phyloP scores from a whole-genome alignment of 805 yeast genomes.

The Candida incommunis region DNA sequence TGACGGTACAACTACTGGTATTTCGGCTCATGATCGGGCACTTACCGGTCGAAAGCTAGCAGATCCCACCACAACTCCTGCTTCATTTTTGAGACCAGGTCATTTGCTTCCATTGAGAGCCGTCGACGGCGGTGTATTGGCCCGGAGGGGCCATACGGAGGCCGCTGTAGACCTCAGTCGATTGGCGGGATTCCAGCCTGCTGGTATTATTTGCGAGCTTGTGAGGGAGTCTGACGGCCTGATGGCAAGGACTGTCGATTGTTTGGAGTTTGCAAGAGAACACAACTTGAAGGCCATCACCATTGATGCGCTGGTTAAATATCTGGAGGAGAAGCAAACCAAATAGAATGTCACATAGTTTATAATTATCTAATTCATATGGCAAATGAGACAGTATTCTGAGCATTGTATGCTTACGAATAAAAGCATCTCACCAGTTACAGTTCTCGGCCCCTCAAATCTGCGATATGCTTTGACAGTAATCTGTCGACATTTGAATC shows the following conservation, averaged over 20 bases:
- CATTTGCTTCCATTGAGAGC: conserved; percentile 91
- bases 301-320: conserved; percentile 56
- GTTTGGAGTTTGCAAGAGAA: conserved; percentile 50
- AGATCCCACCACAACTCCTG: conserved; percentile 36
- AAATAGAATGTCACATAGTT: no score
- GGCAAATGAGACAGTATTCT: no score
- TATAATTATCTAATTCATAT: no score
- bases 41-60: conserved; percentile 67
- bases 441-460: no score
- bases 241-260: conserved; percentile 89
- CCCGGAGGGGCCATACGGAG: conserved; percentile 92
- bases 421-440: no score
- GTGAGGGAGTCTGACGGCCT: conserved; percentile 87
- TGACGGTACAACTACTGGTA: conserved; percentile 92
- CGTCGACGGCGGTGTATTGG: conserved; percentile 63
- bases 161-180: conserved; percentile 83
- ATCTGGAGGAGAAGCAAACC: conserved; percentile 25
- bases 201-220: conserved; percentile 85
- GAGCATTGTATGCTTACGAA: no score
- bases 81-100: conserved; percentile 80
- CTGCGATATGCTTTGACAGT: no score
- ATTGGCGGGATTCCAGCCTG: conserved; percentile 68
- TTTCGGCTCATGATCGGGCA: conserved; percentile 88
- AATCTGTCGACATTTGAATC: no score
- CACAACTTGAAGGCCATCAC: conserved; percentile 59